Percentiles rank a stretch among this genome's conserved stretches.
These are phyloP conservation scores for Prunus kanzakura DNA, from an alignment of 306 rosid genomes.

Conservation along the genomic window DNA sequence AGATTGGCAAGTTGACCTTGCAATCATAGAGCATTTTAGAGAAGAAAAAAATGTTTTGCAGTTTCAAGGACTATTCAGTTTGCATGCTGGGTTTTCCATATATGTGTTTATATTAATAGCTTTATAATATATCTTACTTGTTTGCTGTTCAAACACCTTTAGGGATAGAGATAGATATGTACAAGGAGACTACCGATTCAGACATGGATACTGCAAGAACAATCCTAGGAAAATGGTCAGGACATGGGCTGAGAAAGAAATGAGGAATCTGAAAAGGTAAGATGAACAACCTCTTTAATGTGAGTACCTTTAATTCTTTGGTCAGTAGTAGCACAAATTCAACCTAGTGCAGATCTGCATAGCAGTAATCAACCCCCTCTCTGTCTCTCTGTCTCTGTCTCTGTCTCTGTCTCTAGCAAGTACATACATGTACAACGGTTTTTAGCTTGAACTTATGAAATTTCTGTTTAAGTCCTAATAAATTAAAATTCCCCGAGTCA, in stretches of 20 bases:
- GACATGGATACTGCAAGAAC: conserved; percentile 81
- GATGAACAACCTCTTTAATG: background rate
- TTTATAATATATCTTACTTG: conserved; percentile 18
- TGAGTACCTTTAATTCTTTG: background rate
- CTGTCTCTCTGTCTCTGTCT: no score
- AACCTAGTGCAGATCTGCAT: background rate
- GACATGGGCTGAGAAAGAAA: conserved; percentile 98
- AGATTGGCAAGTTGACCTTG: background rate
- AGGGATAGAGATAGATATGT: conserved; percentile 96
- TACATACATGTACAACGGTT: background rate
- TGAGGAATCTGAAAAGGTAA: conserved; percentile 87
- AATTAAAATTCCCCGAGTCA: no score
- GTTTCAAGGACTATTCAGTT: background rate
- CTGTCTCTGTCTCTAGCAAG: background rate
- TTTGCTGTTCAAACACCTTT: conserved; percentile 23
- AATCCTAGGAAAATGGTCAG: conserved; percentile 97
- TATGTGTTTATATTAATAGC: background rate
- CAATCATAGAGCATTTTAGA: background rate
- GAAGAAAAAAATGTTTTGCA: background rate
- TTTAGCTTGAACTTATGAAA: background rate
- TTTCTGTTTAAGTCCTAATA: background rate
- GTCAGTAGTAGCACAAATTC: background rate
- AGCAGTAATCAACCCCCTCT: background rate
- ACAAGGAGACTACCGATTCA: conserved; percentile 87
- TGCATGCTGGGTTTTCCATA: background rate